These are phyloP conservation scores for Wickerhamomyces strasburgensis DNA, from an alignment of 805 yeast species.

Conservation along the genomic window DNA sequence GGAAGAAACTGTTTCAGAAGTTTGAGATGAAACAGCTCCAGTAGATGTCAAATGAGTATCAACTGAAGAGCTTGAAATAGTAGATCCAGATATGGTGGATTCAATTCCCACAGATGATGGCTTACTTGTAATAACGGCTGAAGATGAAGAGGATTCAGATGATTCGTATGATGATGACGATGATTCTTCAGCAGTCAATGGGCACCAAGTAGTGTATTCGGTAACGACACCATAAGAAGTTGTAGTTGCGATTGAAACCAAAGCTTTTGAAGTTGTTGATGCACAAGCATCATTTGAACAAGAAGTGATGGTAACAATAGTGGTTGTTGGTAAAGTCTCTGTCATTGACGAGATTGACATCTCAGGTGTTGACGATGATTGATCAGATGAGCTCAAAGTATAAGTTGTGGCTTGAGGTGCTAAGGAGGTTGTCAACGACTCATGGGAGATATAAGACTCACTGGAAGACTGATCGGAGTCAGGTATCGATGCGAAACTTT, in stretches of 20 bases:
- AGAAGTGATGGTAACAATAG: conserved; percentile 16
- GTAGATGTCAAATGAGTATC: too few relatives aligned
- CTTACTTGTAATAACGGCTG: background rate
- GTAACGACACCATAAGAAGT: conserved; percentile 28
- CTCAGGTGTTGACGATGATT: background rate
- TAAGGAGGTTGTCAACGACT: too few relatives aligned
- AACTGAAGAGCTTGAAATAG: too few relatives aligned
- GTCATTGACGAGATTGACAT: too few relatives aligned
- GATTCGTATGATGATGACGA: background rate
- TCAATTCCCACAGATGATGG: too few relatives aligned
- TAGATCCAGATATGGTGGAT: too few relatives aligned
- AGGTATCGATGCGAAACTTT: too few relatives aligned
- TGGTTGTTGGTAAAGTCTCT: conserved; percentile 5
- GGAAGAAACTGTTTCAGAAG: background rate
- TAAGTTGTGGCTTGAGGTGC: too few relatives aligned
- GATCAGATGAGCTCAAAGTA: too few relatives aligned
- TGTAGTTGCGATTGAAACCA: conserved; percentile 28
- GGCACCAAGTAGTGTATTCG: conserved; percentile 24
- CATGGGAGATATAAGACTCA: too few relatives aligned
- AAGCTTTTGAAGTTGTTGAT: conserved; percentile 13
- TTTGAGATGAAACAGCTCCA: background rate
- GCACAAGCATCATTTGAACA: conserved; percentile 9
- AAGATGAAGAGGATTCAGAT: background rate
- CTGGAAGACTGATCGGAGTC: too few relatives aligned
- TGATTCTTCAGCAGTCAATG: conserved; percentile 14